phyloP scores from a whole-genome alignment of 2,329 filamentous ascomycete genomes.

The Clathrospora elynae region DNA sequence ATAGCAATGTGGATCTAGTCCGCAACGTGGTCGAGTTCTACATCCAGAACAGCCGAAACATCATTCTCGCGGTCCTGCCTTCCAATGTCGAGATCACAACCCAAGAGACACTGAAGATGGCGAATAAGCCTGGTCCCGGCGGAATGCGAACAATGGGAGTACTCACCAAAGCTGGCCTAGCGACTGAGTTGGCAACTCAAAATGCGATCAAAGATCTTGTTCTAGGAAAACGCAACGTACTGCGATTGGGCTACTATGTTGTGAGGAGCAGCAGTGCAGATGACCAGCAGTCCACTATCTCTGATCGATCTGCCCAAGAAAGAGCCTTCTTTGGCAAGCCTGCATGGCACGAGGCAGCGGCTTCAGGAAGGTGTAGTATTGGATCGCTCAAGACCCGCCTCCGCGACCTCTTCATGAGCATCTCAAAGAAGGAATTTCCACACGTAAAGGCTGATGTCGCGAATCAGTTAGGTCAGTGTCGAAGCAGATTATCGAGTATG shows the following conservation, averaged over 20 bases:
- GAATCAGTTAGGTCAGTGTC: constrained; percentile 3
- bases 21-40: constrained; percentile 22
- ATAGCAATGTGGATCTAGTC: constrained; percentile 20
- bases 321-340: constrained; percentile 1
- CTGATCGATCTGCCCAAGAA: constrained; percentile 3
- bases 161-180: constrained; percentile 47
- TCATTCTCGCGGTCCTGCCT: constrained; percentile 28
- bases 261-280: constrained; percentile 41
- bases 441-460: constrained; percentile 1
- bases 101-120: constrained; percentile 7
- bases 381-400: constrained; percentile 5
- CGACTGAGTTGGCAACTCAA: constrained; percentile 31
- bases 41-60: constrained; percentile 23
- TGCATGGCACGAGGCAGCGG: not conserved
- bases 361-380: not conserved
- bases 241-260: constrained; percentile 39
- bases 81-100: constrained; percentile 46
- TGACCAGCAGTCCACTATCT: constrained; percentile 32
- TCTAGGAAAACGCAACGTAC: constrained; percentile 8
- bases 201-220: constrained; percentile 29
- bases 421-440: constrained; percentile 6
- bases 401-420: not conserved
- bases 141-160: constrained; percentile 46
- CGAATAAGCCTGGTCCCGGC: constrained; percentile 34
- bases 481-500: constrained; percentile 33